Evolutionary conservation across 305 asterid species (phyloP).

Genomic region (Fraxinus greggii): DNA sequence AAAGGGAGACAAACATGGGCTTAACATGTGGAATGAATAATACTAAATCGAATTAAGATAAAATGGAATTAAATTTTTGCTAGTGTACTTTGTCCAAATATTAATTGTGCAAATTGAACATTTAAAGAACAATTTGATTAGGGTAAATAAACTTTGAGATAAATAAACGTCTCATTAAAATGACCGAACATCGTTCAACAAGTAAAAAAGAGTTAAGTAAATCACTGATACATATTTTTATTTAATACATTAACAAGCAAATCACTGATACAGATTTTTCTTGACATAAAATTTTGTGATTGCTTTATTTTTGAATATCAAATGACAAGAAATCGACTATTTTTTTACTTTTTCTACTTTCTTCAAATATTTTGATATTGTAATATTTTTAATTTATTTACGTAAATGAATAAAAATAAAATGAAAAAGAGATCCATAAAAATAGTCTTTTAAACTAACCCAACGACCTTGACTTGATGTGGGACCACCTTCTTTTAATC

Average conservation of each 20-base stretch:
- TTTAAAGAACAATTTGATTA: neutral
- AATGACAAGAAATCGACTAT: neutral
- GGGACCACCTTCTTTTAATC: neutral
- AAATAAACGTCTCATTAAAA: neutral
- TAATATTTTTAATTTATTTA: neutral
- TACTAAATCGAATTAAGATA: neutral
- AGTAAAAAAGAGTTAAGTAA: neutral
- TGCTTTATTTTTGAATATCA: neutral
- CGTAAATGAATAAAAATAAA: neutral
- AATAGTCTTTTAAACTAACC: neutral
- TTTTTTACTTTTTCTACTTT: neutral
- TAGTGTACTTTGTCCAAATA: neutral
- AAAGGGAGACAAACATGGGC: no score
- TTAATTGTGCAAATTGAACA: neutral
- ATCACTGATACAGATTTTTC: neutral
- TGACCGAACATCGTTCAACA: neutral
- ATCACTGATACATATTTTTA: neutral
- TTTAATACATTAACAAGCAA: neutral
- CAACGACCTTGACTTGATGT: neutral
- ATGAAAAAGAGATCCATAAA: neutral
- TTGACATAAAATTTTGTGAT: neutral
- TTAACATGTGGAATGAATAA: neutral
- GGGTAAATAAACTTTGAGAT: neutral
- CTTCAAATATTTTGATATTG: neutral
- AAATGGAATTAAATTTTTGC: neutral